Evolutionary conservation across 1,139 yeast species (phyloP).

Genomic region (Saccharomyces hybrid): DNA sequence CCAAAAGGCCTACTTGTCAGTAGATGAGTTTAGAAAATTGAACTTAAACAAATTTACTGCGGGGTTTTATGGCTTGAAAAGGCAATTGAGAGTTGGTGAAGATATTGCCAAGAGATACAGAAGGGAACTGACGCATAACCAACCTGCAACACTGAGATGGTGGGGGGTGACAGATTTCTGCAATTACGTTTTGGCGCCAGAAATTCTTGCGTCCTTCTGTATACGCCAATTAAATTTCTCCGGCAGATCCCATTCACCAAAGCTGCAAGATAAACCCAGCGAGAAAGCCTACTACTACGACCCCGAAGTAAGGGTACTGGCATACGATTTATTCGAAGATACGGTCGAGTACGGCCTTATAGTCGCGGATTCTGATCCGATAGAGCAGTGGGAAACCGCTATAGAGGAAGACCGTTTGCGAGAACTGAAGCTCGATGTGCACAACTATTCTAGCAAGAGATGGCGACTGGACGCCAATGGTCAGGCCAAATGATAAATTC

Average conservation of each 20-base stretch:
- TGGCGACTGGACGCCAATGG: not conserved
- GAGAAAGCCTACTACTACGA: not conserved
- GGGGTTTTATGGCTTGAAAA: conserved; percentile 56
- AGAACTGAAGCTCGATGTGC: not conserved
- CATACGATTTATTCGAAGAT: conserved; percentile 39
- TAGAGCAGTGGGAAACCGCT: conserved; percentile 24
- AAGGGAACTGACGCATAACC: conserved; percentile 29
- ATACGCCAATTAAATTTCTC: conserved; percentile 39
- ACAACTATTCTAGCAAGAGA: not conserved
- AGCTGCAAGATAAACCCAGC: conserved; percentile 12
- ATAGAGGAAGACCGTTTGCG: conserved; percentile 5
- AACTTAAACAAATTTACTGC: conserved; percentile 44
- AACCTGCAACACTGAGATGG: conserved; percentile 44
- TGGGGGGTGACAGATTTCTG: conserved; percentile 55
- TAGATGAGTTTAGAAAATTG: conserved; percentile 41
- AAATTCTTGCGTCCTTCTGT: conserved; percentile 46
- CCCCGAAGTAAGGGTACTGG: conserved; percentile 32
- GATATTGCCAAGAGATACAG: conserved; percentile 32
- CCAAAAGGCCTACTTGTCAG: conserved; percentile 39
- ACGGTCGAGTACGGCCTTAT: conserved; percentile 50
- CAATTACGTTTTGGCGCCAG: conserved; percentile 57
- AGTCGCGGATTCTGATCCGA: conserved; percentile 26
- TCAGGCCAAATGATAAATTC: not conserved
- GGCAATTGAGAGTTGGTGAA: conserved; percentile 47
- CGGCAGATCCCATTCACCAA: not conserved